These are phyloP conservation scores for Saxispiralis lemnorum DNA, from an alignment of 495 filamentous ascomycete species.

Conservation along the genomic window DNA sequence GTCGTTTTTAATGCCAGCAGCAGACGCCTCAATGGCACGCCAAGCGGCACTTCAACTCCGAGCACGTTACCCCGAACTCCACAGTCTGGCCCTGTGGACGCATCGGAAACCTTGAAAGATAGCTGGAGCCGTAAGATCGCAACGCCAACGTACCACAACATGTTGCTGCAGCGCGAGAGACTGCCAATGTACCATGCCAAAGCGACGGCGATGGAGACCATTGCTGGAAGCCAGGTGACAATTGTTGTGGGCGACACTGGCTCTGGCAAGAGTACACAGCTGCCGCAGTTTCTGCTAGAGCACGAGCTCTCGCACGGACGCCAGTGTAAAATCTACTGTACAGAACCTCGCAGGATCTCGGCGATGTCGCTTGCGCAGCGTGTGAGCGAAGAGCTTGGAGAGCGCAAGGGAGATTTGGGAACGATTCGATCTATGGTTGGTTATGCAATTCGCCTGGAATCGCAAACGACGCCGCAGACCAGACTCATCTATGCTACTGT, in stretches of 20 bases:
- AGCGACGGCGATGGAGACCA: slow-evolving; percentile 50
- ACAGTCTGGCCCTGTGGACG: slow-evolving; percentile 16
- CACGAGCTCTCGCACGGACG: slow-evolving; percentile 65
- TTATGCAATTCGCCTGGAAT: slow-evolving; percentile 83
- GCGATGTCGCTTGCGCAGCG: slow-evolving; percentile 80
- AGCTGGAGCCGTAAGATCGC: slow-evolving; percentile 56
- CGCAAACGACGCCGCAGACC: slow-evolving; percentile 62
- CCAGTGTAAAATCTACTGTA: slow-evolving; percentile 81
- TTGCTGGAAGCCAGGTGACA: slow-evolving; percentile 60
- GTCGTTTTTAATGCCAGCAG: slow-evolving; percentile 56
- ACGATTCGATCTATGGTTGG: slow-evolving; percentile 71
- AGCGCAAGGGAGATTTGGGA: slow-evolving; percentile 62
- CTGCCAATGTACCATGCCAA: slow-evolving; percentile 83
- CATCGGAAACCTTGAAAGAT: slow-evolving; percentile 33
- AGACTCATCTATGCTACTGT: slow-evolving; percentile 69
- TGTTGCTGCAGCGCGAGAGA: slow-evolving; percentile 45
- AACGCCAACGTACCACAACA: slow-evolving; percentile 39
- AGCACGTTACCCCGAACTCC: slow-evolving; percentile 24
- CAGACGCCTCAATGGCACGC: slow-evolving; percentile 40
- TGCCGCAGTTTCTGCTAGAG: slow-evolving; percentile 81
- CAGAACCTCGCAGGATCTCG: slow-evolving; percentile 89
- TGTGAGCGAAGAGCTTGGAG: slow-evolving; percentile 87
- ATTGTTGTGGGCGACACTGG: slow-evolving; percentile 94
- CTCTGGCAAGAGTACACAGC: slow-evolving; percentile 92
- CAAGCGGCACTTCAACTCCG: slow-evolving; percentile 11